Base-by-base conservation (phyloP, 2,329 filamentous ascomycete species). In the Pseudogymnoascus sp. region DNA sequence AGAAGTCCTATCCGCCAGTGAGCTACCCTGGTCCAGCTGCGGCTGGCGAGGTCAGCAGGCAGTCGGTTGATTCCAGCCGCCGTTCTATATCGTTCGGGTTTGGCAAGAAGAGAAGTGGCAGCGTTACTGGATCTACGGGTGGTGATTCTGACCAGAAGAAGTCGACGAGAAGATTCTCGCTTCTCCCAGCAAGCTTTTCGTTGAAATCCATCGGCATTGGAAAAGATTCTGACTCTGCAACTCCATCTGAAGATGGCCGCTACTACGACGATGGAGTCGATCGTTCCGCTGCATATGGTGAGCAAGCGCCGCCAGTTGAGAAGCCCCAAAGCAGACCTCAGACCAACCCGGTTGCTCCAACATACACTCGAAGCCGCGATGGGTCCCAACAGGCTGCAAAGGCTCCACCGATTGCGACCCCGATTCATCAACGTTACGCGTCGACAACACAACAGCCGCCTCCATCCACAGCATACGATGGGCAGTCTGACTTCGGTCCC, bases 21-120 rank as follows among this genome's bases (percentile, higher is more conserved):
- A 96, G 92, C 78, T 96, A 97, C 91, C 85, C 88, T 66, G 88
- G 88, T 67, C 80, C 85, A 1, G 84, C 89, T 75, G 79, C 84
- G 5, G 81, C 82, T 59, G 67, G 66, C 18, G 60, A 66, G 16
- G 71, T 71, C 26, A 68, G 71, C 8, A 80, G 89, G 59, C 79
- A 80, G 42, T 93, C 89, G 1, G 84, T 90, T 71, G 90, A 93
- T 68, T 92, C 88, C 16, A 85, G 85, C 34, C 83, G 89, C 23
- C 84, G 87, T 54, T 91, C 89, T 0, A 88, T 90, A 72, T 87
- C 87, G 1, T 77, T 89, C 57, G 86, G 84, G 1, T 80, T 89
- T 16, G 84, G 83, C 42, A 89, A 86, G 78, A 91, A 90, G 78
- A 80, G 81, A 66, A 90, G 86, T 70, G 87, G 88, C 66, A 86